Conservation (phyloP, 75 land plant genomes). For the Azolla pinnata region DNA sequence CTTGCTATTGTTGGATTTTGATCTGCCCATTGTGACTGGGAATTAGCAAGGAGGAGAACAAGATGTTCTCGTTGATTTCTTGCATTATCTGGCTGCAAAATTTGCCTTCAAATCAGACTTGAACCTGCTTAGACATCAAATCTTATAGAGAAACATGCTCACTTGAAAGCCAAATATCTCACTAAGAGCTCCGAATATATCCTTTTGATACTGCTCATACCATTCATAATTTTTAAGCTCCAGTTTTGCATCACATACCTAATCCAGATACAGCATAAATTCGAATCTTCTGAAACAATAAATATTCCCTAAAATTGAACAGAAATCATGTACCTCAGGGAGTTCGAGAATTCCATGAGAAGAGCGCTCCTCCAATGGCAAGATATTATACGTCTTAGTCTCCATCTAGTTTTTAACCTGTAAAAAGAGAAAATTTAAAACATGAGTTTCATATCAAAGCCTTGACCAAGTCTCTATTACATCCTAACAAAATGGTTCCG, state of each 20-base stretch:
- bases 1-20: background rate
- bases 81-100: slow-evolving; percentile 76
- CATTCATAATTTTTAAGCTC: slow-evolving; percentile 17
- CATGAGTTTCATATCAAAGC: too few species aligned
- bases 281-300: too few species aligned
- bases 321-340: slow-evolving; percentile 56
- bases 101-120: too few species aligned
- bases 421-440: too few species aligned
- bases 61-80: slow-evolving; percentile 88
- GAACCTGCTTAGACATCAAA: too few species aligned
- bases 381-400: slow-evolving; percentile 84
- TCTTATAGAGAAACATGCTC: too few species aligned
- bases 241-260: background rate
- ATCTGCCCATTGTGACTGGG: slow-evolving; percentile 48
- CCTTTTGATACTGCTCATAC: slow-evolving; percentile 38
- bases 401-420: slow-evolving; percentile 62
- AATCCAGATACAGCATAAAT: too few species aligned
- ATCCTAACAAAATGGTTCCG: too few species aligned
- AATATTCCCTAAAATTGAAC: too few species aligned
- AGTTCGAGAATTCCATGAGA: slow-evolving; percentile 57
- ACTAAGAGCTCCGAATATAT: slow-evolving; percentile 81
- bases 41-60: slow-evolving; percentile 65
- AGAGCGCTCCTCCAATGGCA: slow-evolving; percentile 77
- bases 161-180: slow-evolving; percentile 96
- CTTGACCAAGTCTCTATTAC: too few species aligned